Base-by-base conservation (phyloP, 2,329 filamentous ascomycete genomes). In the Podosphaera fusca region DNA sequence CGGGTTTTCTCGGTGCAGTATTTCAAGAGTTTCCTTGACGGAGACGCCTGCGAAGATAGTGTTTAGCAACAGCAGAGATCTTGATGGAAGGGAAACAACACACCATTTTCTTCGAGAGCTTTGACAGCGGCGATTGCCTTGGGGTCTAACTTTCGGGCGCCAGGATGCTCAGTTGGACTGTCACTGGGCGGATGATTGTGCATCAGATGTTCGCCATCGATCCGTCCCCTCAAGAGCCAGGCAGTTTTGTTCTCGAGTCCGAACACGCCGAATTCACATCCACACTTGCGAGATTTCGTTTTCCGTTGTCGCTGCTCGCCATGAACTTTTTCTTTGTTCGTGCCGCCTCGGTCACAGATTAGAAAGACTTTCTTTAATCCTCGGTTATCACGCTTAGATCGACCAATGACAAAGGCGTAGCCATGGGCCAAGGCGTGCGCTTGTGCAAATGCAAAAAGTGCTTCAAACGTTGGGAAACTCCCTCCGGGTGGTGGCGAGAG, bases 261-360 rank as follows among this genome's bases (percentile, higher is more conserved):
- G 61, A 82, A 83, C 66, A 83, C 82, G n/a, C 80, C 80, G 66
- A 83, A 83, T 35, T 78, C 78, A 60, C 80, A 83, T 62, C 82
- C 79, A 63, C 80, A 82, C 63, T 83, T 83, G 51, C 80, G 73
- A n/a, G 79, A 82, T 7, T 80, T 81, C 0, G 80, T 83, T 67
- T 82, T 82, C 57, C 80, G 75, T 60, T 76, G 74, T 30, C 65
- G 64, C 46, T 66, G 63, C 56, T 68, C 67, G 29, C 64, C 66
- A 0, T 65, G 64, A 0, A 67, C 61, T 53, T 68, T 68, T 56
- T 66, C 64, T 67, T 82, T 80, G 1, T 79, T 81, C n/a, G 80
- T 78, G 47, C 80, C 80, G 2, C 79, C 79, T 57, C 79, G 74
- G 63, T 83, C 80, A 64, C 80, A 83, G 21, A 82, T 80, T 60